A percentile compares a stretch with the other conserved stretches of the same genome.
Evolutionary conservation across 75 land plant species (phyloP).

Genomic region (Picea sitchensis): DNA sequence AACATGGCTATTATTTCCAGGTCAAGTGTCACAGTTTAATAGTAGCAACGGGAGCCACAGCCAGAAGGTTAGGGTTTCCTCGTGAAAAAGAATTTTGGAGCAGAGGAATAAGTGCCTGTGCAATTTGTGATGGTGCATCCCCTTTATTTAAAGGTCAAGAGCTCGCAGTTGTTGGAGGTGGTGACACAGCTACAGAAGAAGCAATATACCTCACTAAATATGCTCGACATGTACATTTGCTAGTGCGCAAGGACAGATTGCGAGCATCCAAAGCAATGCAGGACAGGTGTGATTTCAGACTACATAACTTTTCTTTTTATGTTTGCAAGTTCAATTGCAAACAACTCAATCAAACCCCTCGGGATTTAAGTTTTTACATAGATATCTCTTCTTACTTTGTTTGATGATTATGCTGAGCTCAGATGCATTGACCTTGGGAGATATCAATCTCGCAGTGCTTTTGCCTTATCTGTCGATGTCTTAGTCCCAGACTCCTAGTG

Average conservation of each 20-base stretch:
- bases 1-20: slow-evolving; percentile 27
- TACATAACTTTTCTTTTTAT: background rate
- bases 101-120: too few relatives aligned
- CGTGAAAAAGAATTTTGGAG: slow-evolving; percentile 65
- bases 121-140: too few relatives aligned
- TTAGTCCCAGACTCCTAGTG: too few relatives aligned
- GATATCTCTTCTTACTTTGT: background rate
- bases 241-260: slow-evolving; percentile 69
- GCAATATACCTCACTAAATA: slow-evolving; percentile 90
- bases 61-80: slow-evolving; percentile 79
- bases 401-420: too few relatives aligned
- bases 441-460: too few relatives aligned
- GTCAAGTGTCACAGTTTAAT: slow-evolving; percentile 88
- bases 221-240: slow-evolving; percentile 91
- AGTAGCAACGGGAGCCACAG: slow-evolving; percentile 92
- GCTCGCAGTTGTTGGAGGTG: slow-evolving; percentile 97
- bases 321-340: background rate
- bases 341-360: background rate
- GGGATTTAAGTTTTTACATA: background rate
- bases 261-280: slow-evolving; percentile 40
- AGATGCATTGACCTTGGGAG: too few relatives aligned
- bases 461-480: too few relatives aligned
- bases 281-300: slow-evolving; percentile 31
- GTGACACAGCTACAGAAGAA: slow-evolving; percentile 97
- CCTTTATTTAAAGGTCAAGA: slow-evolving; percentile 54